Evolutionary conservation across 1,284 basidiomycete species (phyloP).

Genomic region (Trichosporon coremiiforme): DNA sequence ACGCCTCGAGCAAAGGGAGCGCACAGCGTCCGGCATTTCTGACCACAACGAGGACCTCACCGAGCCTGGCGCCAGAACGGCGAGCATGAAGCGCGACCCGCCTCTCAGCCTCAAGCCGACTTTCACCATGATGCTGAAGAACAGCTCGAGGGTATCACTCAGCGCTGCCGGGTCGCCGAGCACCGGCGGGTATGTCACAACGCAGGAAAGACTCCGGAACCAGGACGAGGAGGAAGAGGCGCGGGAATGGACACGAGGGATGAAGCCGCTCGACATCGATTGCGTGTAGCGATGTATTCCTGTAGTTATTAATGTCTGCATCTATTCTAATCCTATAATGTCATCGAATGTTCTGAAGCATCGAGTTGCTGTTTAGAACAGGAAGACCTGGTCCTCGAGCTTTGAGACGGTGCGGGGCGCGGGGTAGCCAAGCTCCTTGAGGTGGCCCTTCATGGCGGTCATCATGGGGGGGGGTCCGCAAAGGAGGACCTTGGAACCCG

Average conservation of each 20-base stretch:
- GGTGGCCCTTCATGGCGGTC: conserved; percentile 94
- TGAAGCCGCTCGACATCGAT: not conserved
- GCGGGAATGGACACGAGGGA: not conserved
- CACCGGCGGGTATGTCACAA: not conserved
- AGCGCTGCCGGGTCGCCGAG: not conserved
- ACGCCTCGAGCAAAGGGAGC: not conserved
- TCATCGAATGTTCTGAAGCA: too few species aligned
- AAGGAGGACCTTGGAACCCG: conserved; percentile 78
- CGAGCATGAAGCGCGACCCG: not conserved
- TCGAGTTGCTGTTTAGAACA: conserved; percentile 43
- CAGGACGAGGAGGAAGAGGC: not conserved
- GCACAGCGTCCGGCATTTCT: too few species aligned
- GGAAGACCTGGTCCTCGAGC: conserved; percentile 78
- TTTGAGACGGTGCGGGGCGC: conserved; percentile 89
- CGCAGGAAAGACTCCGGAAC: not conserved
- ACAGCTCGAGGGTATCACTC: not conserved
- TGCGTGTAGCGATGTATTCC: not conserved
- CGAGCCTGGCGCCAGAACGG: not conserved
- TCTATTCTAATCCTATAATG: conserved; percentile 12
- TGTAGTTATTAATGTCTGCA: conserved; percentile 13
- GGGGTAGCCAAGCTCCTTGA: conserved; percentile 83
- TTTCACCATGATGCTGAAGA: conserved; percentile 9
- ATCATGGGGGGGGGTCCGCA: conserved; percentile 98
- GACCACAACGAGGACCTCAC: not conserved
- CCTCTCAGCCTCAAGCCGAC: not conserved